These are phyloP conservation scores for Gloeostereum incarnatum DNA, from an alignment of 768 basidiomycete species.

Conservation along the genomic window DNA sequence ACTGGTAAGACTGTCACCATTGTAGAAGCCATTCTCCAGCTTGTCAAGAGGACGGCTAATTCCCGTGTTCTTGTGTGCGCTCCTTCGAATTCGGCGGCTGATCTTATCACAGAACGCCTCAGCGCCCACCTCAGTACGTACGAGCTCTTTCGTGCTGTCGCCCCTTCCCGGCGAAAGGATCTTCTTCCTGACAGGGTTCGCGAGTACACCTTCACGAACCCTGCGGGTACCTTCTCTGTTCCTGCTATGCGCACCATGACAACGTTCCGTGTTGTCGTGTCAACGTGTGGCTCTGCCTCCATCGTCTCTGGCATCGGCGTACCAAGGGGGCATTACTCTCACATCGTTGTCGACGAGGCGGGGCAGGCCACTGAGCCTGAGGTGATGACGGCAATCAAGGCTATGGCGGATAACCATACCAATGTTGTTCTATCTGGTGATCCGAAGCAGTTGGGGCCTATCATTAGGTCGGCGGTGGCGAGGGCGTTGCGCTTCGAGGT, in stretches of 20 bases:
- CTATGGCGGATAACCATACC: conserved; percentile 21
- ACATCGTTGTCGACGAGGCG: conserved; percentile 67
- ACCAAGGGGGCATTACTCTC: conserved; percentile 49
- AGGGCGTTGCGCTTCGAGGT: conserved; percentile 24
- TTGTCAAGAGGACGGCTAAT: conserved; percentile 29
- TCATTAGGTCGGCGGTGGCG: conserved; percentile 29
- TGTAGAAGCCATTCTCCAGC: conserved; percentile 53
- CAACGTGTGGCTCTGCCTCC: conserved; percentile 57
- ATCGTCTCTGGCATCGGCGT: conserved; percentile 48
- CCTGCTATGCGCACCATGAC: conserved; percentile 26
- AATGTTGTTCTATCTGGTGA: conserved; percentile 34
- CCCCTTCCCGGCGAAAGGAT: conserved; percentile 35
- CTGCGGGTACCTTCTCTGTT: conserved; percentile 28
- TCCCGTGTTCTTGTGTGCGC: conserved; percentile 53
- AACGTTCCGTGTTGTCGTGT: conserved; percentile 45
- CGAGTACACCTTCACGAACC: conserved; percentile 22
- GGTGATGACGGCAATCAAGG: conserved; percentile 38
- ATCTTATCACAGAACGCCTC: conserved; percentile 43
- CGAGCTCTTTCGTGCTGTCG: conserved; percentile 47
- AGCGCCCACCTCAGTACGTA: conserved; percentile 15
- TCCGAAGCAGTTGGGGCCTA: conserved; percentile 37
- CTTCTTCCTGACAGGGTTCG: conserved; percentile 36
- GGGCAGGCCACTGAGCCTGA: conserved; percentile 69
- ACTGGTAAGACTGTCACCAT: conserved; percentile 64
- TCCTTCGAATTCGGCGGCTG: conserved; percentile 58